Percentiles rank a stretch among this genome's conserved stretches.
phyloP scores from a whole-genome alignment of 2,329 filamentous ascomycete genomes.

The Aspergillus pseudotamarii region DNA sequence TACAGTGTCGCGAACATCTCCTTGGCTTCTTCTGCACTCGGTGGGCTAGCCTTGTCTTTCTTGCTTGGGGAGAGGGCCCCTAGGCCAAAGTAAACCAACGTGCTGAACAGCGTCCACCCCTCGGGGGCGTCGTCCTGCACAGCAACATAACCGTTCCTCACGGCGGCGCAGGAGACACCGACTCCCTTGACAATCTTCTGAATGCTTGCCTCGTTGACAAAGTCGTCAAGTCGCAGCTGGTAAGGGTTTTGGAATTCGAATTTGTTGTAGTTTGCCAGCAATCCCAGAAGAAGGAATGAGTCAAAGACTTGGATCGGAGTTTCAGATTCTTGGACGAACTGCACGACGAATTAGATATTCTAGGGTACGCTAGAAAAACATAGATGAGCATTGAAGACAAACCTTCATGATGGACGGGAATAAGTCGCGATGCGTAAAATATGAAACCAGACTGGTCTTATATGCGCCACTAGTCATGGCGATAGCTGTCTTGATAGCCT shows the following conservation, averaged over 20 bases:
- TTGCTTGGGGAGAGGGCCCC: conserved; percentile 72
- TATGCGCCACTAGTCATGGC: conserved; percentile 91
- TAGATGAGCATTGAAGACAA: conserved; percentile 21
- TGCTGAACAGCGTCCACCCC: conserved; percentile 81
- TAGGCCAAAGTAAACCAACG: conserved; percentile 81
- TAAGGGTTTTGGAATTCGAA: conserved; percentile 99
- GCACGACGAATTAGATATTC: not conserved
- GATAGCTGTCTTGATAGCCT: conserved; percentile 78
- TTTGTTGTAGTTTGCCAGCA: conserved; percentile 97
- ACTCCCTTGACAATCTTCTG: conserved; percentile 77
- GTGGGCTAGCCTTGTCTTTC: conserved; percentile 60
- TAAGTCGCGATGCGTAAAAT: conserved; percentile 90
- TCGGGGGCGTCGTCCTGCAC: conserved; percentile 89
- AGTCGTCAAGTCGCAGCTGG: conserved; percentile 86
- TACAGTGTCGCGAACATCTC: conserved; percentile 78
- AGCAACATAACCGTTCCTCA: conserved; percentile 77
- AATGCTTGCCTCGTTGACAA: conserved; percentile 89
- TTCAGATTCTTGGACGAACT: conserved; percentile 82
- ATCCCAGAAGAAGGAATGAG: conserved; percentile 79
- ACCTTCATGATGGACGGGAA: conserved; percentile 97
- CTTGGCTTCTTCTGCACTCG: conserved; percentile 79
- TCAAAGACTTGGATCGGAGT: conserved; percentile 65
- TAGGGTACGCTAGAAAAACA: not conserved
- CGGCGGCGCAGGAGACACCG: conserved; percentile 67
- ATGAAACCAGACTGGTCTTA: conserved; percentile 89